A percentile compares a stretch with the other conserved stretches of the same genome.
These are phyloP conservation scores for Cyberlindnera petersonii DNA, from an alignment of 805 yeast genomes.

Conservation along the genomic window DNA sequence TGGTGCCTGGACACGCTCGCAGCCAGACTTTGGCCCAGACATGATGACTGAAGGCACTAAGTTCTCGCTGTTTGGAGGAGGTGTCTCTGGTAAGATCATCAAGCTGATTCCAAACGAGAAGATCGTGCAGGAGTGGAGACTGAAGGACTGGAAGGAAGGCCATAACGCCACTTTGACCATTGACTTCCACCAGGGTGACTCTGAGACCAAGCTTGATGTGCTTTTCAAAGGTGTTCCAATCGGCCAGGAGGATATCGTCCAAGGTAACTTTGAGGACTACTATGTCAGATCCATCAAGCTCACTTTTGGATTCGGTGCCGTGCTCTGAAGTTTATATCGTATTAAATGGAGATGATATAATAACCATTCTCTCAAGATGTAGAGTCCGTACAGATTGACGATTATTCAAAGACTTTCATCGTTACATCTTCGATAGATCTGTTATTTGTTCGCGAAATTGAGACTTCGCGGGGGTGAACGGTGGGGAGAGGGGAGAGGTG, in stretches of 20 bases:
- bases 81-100: slow-evolving; percentile 66
- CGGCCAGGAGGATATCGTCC: slow-evolving; percentile 89
- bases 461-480: no score
- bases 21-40: slow-evolving; percentile 50
- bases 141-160: slow-evolving; percentile 83
- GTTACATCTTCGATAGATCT: no score
- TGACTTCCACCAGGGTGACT: slow-evolving; percentile 68
- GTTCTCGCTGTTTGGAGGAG: slow-evolving; percentile 82
- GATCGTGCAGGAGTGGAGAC: slow-evolving; percentile 80
- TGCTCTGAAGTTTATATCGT: slow-evolving; percentile 39
- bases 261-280: slow-evolving; percentile 81
- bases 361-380: no score
- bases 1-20: slow-evolving; percentile 85
- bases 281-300: slow-evolving; percentile 85
- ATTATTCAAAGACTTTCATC: no score
- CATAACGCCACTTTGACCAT: slow-evolving; percentile 70
- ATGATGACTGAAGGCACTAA: slow-evolving; percentile 47
- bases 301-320: slow-evolving; percentile 96
- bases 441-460: no score
- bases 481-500: no score
- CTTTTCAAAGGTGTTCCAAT: slow-evolving; percentile 86
- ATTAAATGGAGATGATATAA: no score
- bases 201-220: slow-evolving; percentile 79
- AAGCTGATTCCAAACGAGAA: slow-evolving; percentile 54
- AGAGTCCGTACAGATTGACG: no score